Evolutionary conservation across 2,329 filamentous ascomycete species (phyloP).

Genomic region (Fusarium abutilonis): DNA sequence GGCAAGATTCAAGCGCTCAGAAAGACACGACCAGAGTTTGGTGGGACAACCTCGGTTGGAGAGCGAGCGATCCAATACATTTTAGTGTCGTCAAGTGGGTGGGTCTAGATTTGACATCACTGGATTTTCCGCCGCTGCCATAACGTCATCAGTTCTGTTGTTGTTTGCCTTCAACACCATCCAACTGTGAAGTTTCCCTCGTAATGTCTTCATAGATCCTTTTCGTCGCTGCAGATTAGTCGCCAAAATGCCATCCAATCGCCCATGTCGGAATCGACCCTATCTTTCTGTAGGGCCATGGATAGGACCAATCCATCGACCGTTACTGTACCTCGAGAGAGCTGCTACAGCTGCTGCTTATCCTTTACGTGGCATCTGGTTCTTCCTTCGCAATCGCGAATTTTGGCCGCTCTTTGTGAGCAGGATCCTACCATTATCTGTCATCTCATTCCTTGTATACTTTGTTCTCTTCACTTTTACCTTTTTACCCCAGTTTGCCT

Average conservation of each 20-base stretch:
- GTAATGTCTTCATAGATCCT: constrained; percentile 27
- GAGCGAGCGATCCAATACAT: too few relatives aligned
- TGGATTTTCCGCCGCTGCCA: constrained; percentile 18
- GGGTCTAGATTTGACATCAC: too few relatives aligned
- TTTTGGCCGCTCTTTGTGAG: constrained; percentile 84
- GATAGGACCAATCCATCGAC: constrained; percentile 48
- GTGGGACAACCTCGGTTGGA: too few relatives aligned
- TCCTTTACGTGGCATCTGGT: constrained; percentile 78
- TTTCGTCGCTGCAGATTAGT: not conserved
- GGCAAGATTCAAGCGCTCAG: too few relatives aligned
- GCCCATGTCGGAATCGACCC: constrained; percentile 13
- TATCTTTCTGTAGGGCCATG: constrained; percentile 33
- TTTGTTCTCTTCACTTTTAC: constrained; percentile 87
- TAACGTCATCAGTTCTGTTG: constrained; percentile 23
- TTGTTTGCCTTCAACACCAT: constrained; percentile 9
- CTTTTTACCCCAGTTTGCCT: constrained; percentile 88
- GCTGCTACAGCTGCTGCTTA: constrained; percentile 62
- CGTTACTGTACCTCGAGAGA: constrained; percentile 55
- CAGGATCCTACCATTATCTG: constrained; percentile 79
- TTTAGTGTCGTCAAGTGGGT: too few relatives aligned
- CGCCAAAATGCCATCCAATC: constrained; percentile 34
- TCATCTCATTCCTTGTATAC: constrained; percentile 86
- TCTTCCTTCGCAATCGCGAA: constrained; percentile 79
- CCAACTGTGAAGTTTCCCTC: constrained; percentile 2
- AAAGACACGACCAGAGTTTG: too few relatives aligned